phyloP scores from a whole-genome alignment of 2,329 filamentous ascomycete genomes.

The Fusarium verrucosum region DNA sequence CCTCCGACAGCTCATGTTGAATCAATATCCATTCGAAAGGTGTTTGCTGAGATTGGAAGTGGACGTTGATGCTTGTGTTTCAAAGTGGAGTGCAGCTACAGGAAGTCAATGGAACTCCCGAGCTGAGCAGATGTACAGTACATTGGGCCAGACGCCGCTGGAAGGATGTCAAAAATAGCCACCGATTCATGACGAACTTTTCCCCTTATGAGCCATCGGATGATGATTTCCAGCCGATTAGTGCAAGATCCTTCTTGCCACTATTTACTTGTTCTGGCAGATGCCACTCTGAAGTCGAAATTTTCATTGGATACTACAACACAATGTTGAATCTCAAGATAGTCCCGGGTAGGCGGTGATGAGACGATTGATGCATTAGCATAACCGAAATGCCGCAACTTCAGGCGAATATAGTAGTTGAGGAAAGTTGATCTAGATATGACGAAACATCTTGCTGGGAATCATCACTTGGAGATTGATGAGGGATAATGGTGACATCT shows the following conservation, averaged over 20 bases:
- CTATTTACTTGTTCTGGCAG: background rate
- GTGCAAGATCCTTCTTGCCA: constrained; percentile 3
- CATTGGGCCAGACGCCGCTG: background rate
- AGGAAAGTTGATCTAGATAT: constrained; percentile 8
- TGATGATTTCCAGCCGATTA: constrained; percentile 11
- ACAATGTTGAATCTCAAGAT: constrained; percentile 5
- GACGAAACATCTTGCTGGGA: constrained; percentile 14
- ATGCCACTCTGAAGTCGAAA: constrained; percentile 11
- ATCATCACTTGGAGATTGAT: constrained; percentile 10
- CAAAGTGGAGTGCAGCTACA: constrained; percentile 17
- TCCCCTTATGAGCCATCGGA: background rate
- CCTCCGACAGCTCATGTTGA: background rate
- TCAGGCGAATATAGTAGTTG: constrained; percentile 9
- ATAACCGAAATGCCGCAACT: background rate
- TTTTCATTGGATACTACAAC: constrained; percentile 6
- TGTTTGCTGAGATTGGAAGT: constrained; percentile 33
- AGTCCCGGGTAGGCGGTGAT: constrained; percentile 10
- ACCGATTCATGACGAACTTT: background rate
- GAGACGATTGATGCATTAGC: background rate
- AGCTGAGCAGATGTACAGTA: constrained; percentile 24
- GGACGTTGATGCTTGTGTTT: constrained; percentile 30
- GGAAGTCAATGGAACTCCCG: constrained; percentile 30
- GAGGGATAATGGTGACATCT: constrained; percentile 22
- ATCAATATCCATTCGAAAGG: constrained; percentile 8
- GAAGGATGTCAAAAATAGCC: background rate